A percentile compares a stretch with the other conserved stretches of the same genome.
Evolutionary conservation across 108 stramenopile species (phyloP).

Genomic region (Aurantiochytrium sp.): DNA sequence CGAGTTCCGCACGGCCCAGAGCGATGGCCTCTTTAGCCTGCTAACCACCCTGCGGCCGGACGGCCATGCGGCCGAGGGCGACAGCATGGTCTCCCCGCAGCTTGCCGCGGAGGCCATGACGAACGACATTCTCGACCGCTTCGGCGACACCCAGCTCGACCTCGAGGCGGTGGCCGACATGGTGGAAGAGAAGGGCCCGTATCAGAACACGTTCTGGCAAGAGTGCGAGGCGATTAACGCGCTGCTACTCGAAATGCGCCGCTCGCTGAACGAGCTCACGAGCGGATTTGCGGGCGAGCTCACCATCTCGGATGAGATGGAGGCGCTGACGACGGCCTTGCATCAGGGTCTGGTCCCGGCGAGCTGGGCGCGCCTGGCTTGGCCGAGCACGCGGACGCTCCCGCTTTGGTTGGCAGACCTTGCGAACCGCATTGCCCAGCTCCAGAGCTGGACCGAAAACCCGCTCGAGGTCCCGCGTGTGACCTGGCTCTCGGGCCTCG

Average conservation of each 20-base stretch:
- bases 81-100: constrained; percentile 52
- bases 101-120: constrained; percentile 61
- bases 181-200: constrained; percentile 76
- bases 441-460: constrained; percentile 79
- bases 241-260: constrained; percentile 68
- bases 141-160: constrained; percentile 76
- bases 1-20: constrained; percentile 79
- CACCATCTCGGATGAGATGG: constrained; percentile 83
- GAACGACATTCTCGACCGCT: constrained; percentile 68
- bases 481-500: constrained; percentile 74
- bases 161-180: constrained; percentile 65
- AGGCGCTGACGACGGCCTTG: constrained; percentile 64
- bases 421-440: constrained; percentile 61
- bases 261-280: constrained; percentile 76
- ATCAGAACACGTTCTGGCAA: constrained; percentile 82
- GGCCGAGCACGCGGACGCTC: constrained; percentile 70
- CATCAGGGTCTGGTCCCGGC: constrained; percentile 71
- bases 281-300: constrained; percentile 81
- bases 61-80: constrained; percentile 40
- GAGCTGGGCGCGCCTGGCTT: constrained; percentile 71
- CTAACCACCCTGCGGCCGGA: constrained; percentile 61
- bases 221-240: constrained; percentile 87
- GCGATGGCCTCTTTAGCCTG: constrained; percentile 63
- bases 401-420: constrained; percentile 70
- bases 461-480: constrained; percentile 77